Evolutionary conservation across 176 grass and related monocot species (phyloP).

Genomic region (Zizania latifolia): DNA sequence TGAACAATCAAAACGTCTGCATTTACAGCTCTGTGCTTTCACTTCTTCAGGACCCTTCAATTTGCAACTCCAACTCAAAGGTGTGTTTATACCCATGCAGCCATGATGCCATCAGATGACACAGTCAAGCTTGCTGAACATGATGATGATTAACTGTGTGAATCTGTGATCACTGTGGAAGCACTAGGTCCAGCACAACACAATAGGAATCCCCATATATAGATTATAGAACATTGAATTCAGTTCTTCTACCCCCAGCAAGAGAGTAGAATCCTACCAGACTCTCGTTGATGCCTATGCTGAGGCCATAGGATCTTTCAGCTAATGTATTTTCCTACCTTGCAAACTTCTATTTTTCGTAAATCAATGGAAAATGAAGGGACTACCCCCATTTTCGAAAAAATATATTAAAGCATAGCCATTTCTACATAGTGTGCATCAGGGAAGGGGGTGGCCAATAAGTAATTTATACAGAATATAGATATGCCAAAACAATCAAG

Average conservation of each 20-base stretch:
- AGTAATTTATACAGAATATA: not conserved
- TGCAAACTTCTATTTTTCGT: not conserved
- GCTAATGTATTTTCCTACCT: not conserved
- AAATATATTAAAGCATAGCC: not conserved
- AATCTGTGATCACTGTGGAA: not conserved
- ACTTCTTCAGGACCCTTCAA: not conserved
- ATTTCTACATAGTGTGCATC: not conserved
- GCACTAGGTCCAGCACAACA: not conserved
- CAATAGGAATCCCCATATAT: not conserved
- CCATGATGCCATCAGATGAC: not conserved
- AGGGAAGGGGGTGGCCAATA: not conserved
- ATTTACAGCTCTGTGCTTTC: not conserved
- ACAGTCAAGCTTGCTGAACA: not conserved
- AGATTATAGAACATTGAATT: not conserved
- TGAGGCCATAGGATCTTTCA: not conserved
- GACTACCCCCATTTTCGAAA: not conserved
- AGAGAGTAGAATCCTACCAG: not conserved
- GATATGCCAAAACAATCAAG: not conserved
- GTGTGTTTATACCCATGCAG: not conserved
- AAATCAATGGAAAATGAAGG: not conserved
- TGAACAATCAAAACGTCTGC: not conserved
- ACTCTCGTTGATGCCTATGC: not conserved
- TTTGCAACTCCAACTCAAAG: not conserved
- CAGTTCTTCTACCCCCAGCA: not conserved
- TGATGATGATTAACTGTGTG: not conserved